Evolutionary conservation across 768 basidiomycete species (phyloP).

Genomic region (Leccinum variicolor): DNA sequence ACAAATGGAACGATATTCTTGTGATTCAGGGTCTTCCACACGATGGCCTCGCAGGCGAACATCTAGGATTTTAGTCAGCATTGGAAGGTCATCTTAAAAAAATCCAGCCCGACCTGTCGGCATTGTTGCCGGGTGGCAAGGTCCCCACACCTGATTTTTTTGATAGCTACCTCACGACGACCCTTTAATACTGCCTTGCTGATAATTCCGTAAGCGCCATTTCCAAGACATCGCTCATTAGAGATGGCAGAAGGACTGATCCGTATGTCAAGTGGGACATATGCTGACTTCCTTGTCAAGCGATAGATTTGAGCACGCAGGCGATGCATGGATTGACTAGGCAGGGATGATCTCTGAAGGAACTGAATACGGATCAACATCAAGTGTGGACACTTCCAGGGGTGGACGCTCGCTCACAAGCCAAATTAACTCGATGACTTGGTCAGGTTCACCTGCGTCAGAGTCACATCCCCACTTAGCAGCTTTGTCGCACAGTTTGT

Average conservation of each 20-base stretch:
- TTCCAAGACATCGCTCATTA: background rate
- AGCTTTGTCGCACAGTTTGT: background rate
- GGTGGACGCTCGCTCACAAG: slow-evolving; percentile 8
- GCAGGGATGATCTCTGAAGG: background rate
- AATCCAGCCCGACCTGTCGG: slow-evolving; percentile 10
- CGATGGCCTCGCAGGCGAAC: slow-evolving; percentile 26
- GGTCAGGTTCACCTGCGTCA: slow-evolving; percentile 9
- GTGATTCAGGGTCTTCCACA: slow-evolving; percentile 26
- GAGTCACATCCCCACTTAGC: background rate
- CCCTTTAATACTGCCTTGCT: slow-evolving; percentile 12
- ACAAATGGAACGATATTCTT: slow-evolving; percentile 26
- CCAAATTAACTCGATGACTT: slow-evolving; percentile 24
- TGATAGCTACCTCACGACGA: slow-evolving; percentile 23
- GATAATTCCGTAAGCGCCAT: slow-evolving; percentile 22
- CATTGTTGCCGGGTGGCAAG: background rate
- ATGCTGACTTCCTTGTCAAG: slow-evolving; percentile 27
- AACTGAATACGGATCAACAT: slow-evolving; percentile 6
- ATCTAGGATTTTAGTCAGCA: slow-evolving; percentile 12
- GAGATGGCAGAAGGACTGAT: slow-evolving; percentile 7
- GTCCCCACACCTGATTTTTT: slow-evolving; percentile 15
- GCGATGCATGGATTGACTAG: slow-evolving; percentile 1
- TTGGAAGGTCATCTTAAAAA: background rate
- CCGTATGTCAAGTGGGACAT: slow-evolving; percentile 19
- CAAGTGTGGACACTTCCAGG: background rate
- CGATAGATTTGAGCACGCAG: slow-evolving; percentile 24